A percentile compares a stretch with the other conserved stretches of the same genome.
phyloP scores from a whole-genome alignment of 2,329 filamentous ascomycete genomes.

The Neonectria punicea region DNA sequence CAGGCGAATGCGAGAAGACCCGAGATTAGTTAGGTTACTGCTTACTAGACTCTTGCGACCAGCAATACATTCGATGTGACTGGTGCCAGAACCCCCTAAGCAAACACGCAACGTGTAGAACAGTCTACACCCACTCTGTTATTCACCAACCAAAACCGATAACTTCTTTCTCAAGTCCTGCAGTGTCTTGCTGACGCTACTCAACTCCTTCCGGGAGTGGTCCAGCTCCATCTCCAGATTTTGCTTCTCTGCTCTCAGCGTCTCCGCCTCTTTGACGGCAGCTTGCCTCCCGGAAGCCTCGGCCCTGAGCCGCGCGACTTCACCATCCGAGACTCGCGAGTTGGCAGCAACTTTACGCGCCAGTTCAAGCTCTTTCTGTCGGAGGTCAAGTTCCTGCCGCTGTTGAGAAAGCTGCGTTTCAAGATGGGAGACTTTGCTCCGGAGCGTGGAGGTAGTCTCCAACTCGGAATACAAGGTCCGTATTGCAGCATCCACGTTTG shows the following conservation, averaged over 20 bases:
- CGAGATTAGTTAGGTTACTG: too few relatives aligned
- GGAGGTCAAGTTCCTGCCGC: neutral
- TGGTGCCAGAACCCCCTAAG: too few relatives aligned
- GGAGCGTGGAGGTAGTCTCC: neutral
- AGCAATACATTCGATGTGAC: too few relatives aligned
- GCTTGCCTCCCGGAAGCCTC: neutral
- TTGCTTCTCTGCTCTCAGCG: neutral
- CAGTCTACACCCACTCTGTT: neutral
- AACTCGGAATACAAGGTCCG: conserved; percentile 1
- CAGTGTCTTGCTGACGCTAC: neutral
- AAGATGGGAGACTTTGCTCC: neutral
- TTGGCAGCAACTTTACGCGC: neutral
- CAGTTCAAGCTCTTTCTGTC: neutral
- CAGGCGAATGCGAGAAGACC: neutral
- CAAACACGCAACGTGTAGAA: too few relatives aligned
- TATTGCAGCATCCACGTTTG: neutral
- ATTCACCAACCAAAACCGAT: neutral
- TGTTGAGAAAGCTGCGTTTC: neutral
- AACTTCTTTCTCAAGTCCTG: neutral
- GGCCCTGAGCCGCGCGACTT: neutral
- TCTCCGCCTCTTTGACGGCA: neutral
- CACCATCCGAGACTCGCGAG: neutral
- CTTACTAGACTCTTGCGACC: neutral
- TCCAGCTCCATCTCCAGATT: neutral
- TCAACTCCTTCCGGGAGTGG: neutral